A percentile compares a stretch with the other conserved stretches of the same genome.
phyloP scores from a whole-genome alignment of 805 yeast genomes.

The Metschnikowia borealis region DNA sequence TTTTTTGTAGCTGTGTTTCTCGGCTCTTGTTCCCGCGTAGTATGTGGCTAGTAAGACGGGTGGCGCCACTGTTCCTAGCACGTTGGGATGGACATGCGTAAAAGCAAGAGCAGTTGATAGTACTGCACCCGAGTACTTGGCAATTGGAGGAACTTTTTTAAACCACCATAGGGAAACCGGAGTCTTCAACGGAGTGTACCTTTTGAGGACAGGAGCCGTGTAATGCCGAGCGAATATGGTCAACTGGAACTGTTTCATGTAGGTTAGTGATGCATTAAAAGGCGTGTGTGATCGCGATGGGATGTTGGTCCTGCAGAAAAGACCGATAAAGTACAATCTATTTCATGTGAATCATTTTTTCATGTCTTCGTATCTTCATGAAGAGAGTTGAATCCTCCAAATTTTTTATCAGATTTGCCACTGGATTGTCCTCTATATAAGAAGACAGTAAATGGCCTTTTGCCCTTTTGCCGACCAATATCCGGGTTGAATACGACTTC shows the following conservation, averaged over 20 bases:
- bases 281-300: background rate
- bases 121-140: conserved; percentile 28
- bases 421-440: too few relatives aligned
- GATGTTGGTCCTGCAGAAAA: background rate
- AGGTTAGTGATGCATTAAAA: background rate
- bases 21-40: conserved; percentile 18
- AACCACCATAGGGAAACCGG: conserved; percentile 26
- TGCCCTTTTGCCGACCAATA: too few relatives aligned
- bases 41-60: conserved; percentile 30
- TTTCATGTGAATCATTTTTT: too few relatives aligned
- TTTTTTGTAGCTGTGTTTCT: conserved; percentile 10
- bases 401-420: too few relatives aligned
- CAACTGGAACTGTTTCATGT: background rate
- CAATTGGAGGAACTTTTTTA: conserved; percentile 21
- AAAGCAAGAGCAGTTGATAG: conserved; percentile 25
- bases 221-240: background rate
- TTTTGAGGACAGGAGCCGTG: conserved; percentile 31
- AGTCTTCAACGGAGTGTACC: conserved; percentile 25
- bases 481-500: too few relatives aligned
- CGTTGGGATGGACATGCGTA: conserved; percentile 35
- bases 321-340: too few relatives aligned
- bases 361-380: too few relatives aligned
- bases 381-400: too few relatives aligned
- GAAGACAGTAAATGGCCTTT: too few relatives aligned
- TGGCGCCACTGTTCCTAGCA: conserved; percentile 34